Conservation (phyloP, 2,329 filamentous ascomycete genomes). For the Paecilomyces fulvus region DNA sequence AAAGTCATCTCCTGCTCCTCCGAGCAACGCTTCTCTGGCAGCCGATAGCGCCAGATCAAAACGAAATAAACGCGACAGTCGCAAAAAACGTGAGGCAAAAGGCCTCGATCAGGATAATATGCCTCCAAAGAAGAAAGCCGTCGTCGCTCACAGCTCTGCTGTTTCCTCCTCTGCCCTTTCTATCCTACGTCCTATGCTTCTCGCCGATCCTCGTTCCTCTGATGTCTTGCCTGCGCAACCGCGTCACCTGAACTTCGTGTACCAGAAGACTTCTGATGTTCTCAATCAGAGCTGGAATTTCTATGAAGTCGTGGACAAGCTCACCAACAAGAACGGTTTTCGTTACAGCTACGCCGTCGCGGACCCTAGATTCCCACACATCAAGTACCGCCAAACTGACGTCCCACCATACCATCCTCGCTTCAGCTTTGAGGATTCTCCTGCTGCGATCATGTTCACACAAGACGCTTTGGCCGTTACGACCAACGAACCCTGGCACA, state of each 20-base stretch:
- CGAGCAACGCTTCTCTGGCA: constrained; percentile 19
- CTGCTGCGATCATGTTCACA: constrained; percentile 76
- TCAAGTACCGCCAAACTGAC: constrained; percentile 86
- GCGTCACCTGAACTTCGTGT: constrained; percentile 32
- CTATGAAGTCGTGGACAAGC: constrained; percentile 38
- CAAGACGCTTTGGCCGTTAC: constrained; percentile 67
- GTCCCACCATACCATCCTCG: constrained; percentile 72
- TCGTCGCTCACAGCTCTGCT: constrained; percentile 21
- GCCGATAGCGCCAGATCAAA: constrained; percentile 26
- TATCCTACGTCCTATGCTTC: constrained; percentile 31
- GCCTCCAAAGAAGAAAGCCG: constrained; percentile 29
- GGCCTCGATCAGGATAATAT: constrained; percentile 28
- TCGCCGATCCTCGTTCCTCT: constrained; percentile 30
- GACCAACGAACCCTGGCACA: constrained; percentile 87
- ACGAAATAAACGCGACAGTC: constrained; percentile 35
- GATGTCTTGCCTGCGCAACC: constrained; percentile 30
- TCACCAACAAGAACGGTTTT: constrained; percentile 63
- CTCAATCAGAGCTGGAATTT: constrained; percentile 32
- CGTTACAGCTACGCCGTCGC: constrained; percentile 87
- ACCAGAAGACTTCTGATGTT: constrained; percentile 25
- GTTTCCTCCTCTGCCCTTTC: constrained; percentile 29
- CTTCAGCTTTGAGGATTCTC: constrained; percentile 87
- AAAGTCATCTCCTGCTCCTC: constrained; percentile 26
- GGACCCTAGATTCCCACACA: constrained; percentile 77
- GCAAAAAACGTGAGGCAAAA: constrained; percentile 37